A percentile compares a stretch with the other conserved stretches of the same genome.
These are phyloP conservation scores for Samsoniella hepiali DNA, from an alignment of 2,329 filamentous ascomycete genomes.

Conservation along the genomic window DNA sequence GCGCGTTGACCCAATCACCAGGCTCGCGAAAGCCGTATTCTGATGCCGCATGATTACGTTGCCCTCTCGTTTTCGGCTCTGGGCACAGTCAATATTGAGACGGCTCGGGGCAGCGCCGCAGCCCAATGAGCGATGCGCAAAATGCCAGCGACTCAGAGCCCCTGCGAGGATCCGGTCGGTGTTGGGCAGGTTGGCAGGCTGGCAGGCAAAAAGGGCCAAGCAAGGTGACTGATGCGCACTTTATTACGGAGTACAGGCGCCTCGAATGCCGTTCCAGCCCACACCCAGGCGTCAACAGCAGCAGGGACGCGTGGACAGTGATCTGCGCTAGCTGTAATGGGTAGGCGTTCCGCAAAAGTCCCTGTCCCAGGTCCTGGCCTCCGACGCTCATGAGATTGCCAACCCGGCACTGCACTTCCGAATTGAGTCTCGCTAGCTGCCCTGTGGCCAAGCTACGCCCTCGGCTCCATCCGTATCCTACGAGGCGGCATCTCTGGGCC, in stretches of 20 bases:
- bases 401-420: conserved; percentile 11
- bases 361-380: not conserved
- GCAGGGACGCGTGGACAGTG: conserved; percentile 16
- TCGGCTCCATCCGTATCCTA: conserved; percentile 17
- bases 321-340: conserved; percentile 12
- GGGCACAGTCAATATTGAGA: not conserved
- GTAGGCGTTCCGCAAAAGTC: conserved; percentile 11
- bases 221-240: not conserved
- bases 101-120: not conserved
- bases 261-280: conserved; percentile 9
- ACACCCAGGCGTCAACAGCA: conserved; percentile 6
- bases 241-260: conserved; percentile 9
- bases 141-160: not conserved
- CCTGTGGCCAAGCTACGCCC: conserved; percentile 15
- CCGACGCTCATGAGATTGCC: not conserved
- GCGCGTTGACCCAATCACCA: not conserved
- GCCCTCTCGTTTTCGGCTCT: not conserved
- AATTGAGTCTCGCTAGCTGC: not conserved
- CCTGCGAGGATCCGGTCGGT: not conserved
- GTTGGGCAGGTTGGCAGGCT: not conserved
- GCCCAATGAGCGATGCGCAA: not conserved
- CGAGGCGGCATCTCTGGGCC: conserved; percentile 12
- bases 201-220: not conserved
- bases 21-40: conserved; percentile 5
- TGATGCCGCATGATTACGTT: not conserved